Evolutionary conservation across 73 alveolate genomes (phyloP), one percentile per base, ranked within the genome.

Genomic region (Paramecium sexaurelia): DNA sequence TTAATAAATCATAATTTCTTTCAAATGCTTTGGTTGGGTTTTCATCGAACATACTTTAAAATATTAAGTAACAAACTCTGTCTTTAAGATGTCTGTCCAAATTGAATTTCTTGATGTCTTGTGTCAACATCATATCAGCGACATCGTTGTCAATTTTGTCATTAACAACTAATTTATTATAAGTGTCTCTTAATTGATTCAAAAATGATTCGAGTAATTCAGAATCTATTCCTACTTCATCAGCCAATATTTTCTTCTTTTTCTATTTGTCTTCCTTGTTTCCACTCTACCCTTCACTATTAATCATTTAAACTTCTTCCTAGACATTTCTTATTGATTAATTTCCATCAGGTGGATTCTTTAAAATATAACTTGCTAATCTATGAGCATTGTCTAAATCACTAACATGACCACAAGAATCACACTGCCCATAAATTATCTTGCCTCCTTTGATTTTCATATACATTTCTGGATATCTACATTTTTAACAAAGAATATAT

Each of bases 381-480:
- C 95, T 95, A 90, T 97, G 99, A 26, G 92, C 37, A 43, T 88
- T 92, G 41, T 97, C 99, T 32, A 95, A 93, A 24, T 92, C 93
- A 41, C 92, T 91, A 24, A 55, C 91, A 27, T 94, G 92, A 5
- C 98, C 98, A 88, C 98, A 96, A 36, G 98, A 97, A 55, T 97
- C 93, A 92, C 99, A 96, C 32, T 67, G 67, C 24, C 98, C 92
- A 40, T 84, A 33, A 9, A 96, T 92, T 2, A 61, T 32, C 75
- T 67, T 71, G 51, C 92, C 93, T 47, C 93, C 85, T 37, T 93
- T 91, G 13, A 94, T 57, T 85, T 85, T 85, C 87, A 95, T 83
- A 22, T 95, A 45, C 33, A 94, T 94, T 85, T 96, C 98, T 32
- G 99, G 99, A 73, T 86, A 92, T 67, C 93, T 94, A 93, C 99